Evolutionary conservation across 768 basidiomycete genomes (phyloP).

Genomic region (Hortiboletus campestris): DNA sequence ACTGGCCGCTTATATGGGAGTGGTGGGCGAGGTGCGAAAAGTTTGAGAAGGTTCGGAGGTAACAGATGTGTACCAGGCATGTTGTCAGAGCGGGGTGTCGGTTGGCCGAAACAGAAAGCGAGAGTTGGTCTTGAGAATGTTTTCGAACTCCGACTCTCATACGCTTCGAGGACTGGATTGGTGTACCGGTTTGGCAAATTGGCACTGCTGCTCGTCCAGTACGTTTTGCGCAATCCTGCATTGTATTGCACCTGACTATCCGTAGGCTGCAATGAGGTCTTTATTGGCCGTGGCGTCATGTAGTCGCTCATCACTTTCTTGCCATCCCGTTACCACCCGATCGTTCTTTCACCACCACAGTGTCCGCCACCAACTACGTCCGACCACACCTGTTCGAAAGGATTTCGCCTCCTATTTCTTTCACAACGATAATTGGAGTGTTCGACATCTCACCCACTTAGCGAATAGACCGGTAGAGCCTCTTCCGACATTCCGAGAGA

Average conservation of each 20-base stretch:
- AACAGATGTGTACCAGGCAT: constrained; percentile 82
- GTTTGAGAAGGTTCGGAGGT: constrained; percentile 93
- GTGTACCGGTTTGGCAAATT: too few relatives aligned
- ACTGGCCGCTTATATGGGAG: constrained; percentile 84
- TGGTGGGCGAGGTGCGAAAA: constrained; percentile 92
- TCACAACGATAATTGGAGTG: constrained; percentile 56
- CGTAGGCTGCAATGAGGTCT: constrained; percentile 19
- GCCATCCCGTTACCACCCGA: constrained; percentile 2
- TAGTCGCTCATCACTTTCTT: constrained; percentile 12
- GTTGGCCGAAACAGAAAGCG: constrained; percentile 9
- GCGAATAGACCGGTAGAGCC: constrained; percentile 11
- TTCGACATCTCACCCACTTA: constrained; percentile 14
- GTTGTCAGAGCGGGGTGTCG: constrained; percentile 6
- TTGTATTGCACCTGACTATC: background rate
- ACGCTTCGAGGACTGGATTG: constrained; percentile 7
- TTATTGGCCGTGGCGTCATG: constrained; percentile 10
- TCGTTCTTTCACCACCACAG: constrained; percentile 7
- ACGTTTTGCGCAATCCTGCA: background rate
- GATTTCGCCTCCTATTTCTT: constrained; percentile 59
- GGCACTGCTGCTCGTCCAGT: background rate
- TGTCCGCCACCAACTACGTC: background rate
- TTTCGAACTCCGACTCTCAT: constrained; percentile 32
- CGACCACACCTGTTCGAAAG: constrained; percentile 20
- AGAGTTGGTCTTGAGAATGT: constrained; percentile 4
- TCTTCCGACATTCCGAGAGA: constrained; percentile 34